Evolutionary conservation across 495 filamentous ascomycete genomes (phyloP), one percentile per base, ranked within the genome.

Genomic region (Haplographium delicatum): DNA sequence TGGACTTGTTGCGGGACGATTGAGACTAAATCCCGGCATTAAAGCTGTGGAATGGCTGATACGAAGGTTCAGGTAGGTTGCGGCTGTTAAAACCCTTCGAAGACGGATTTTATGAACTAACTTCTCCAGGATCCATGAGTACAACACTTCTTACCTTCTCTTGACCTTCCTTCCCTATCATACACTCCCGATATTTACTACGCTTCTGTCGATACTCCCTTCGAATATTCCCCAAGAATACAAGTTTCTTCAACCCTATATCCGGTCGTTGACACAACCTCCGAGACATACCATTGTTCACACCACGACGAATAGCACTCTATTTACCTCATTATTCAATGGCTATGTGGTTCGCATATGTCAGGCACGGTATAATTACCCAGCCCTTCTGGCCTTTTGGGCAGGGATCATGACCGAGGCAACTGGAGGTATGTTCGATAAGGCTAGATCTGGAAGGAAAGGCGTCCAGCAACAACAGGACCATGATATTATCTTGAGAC

Each of bases 11-110:
- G 81, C 85, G 19, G 78, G 80, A n/a, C 75, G 84, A 39, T 56
- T 99, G 30, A 74, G 89, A 23, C 71, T 99, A 34, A 89, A 81
- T 63, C 90, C 91, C 13, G 88, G 87, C 1, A 76, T 93, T 11
- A 95, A 91, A 58, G 87, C 89, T 4, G 72, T 96, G 26, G 94
- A 99, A 70, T 99, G 93, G 93, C 75, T 96, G 19, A 75, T 99
- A 25, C 74, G 93, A 60, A 76, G 90, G 51, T 99, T 97, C 55
- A 79, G 89, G 91, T 96, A 71, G 23, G 76, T 56, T 56, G 16
- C 9, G 3, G 26, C n/a, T 5, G 11, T 8, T 35, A 40, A 10
- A 43, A 8, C 30, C 19, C 22, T 23, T 16, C 10, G 20, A 11
- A n/a, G 13, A n/a, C 31, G n/a, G 18, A 18, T 25, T n/a, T n/a